These are phyloP conservation scores for Neurospora sp. DNA, from an alignment of 495 filamentous ascomycete species.

Conservation along the genomic window DNA sequence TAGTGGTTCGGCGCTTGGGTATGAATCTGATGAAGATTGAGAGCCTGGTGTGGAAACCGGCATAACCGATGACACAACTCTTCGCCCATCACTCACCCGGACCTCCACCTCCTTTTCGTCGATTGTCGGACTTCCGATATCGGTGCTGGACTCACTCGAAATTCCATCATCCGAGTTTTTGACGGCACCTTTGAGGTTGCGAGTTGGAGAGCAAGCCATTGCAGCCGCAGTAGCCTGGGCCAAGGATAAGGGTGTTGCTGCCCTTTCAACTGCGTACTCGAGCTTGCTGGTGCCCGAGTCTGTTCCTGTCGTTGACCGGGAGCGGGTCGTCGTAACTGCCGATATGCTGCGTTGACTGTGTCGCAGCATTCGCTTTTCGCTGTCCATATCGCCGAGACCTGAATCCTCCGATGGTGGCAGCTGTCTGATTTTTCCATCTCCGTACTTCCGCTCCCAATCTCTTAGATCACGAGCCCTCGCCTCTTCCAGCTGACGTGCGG, in stretches of 20 bases:
- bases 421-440: conserved; percentile 31
- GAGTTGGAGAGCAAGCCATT: conserved; percentile 5
- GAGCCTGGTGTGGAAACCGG: neutral
- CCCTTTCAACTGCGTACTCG: conserved; percentile 11
- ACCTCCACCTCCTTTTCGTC: neutral
- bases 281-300: conserved; percentile 22
- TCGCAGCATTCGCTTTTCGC: conserved; percentile 38
- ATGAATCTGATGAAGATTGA: neutral
- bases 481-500: conserved; percentile 58
- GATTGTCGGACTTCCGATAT: neutral
- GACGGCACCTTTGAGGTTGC: neutral
- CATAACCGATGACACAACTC: neutral
- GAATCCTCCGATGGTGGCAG: conserved; percentile 35
- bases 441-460: conserved; percentile 77
- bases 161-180: neutral
- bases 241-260: conserved; percentile 10
- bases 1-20: conserved; percentile 17
- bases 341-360: conserved; percentile 19
- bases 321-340: conserved; percentile 13
- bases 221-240: conserved; percentile 20
- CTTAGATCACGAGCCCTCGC: conserved; percentile 54
- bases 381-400: conserved; percentile 42
- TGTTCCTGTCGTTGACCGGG: conserved; percentile 9
- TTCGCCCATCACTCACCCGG: neutral
- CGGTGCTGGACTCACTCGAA: neutral